Percentiles rank a stretch among this genome's conserved stretches.
phyloP scores from a whole-genome alignment of 768 basidiomycete genomes.

The Mycena rosella region DNA sequence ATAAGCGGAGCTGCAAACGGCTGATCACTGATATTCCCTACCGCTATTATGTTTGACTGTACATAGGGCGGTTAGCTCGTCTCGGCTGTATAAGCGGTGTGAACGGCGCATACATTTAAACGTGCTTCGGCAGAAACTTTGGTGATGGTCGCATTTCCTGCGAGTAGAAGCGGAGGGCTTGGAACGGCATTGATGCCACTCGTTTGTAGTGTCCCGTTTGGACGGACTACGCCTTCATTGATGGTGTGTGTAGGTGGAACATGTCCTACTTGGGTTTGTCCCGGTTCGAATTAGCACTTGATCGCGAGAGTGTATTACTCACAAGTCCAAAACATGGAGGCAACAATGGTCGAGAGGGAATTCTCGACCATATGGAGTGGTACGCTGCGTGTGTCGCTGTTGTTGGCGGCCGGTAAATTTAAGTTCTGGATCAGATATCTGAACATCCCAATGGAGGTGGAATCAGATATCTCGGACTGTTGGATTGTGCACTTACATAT shows the following conservation, averaged over 20 bases:
- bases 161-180: not conserved
- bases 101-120: not conserved
- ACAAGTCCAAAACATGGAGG: slow-evolving; percentile 13
- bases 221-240: not conserved
- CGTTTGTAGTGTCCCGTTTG: too few relatives aligned
- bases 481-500: not conserved
- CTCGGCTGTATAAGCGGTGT: too few relatives aligned
- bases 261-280: not conserved
- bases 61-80: not conserved
- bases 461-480: not conserved
- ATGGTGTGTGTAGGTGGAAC: not conserved
- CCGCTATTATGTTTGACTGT: slow-evolving; percentile 21
- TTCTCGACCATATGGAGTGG: slow-evolving; percentile 2
- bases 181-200: too few relatives aligned
- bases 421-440: not conserved
- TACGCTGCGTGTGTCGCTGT: not conserved
- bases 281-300: not conserved
- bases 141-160: not conserved
- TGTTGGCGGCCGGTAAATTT: not conserved
- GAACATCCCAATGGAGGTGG: not conserved
- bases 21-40: not conserved
- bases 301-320: not conserved
- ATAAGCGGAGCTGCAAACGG: not conserved
- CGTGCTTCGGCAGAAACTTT: not conserved
- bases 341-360: not conserved